These are phyloP conservation scores for Colletotrichum chlorophyti DNA, from an alignment of 2,329 filamentous ascomycete genomes.

Conservation along the genomic window DNA sequence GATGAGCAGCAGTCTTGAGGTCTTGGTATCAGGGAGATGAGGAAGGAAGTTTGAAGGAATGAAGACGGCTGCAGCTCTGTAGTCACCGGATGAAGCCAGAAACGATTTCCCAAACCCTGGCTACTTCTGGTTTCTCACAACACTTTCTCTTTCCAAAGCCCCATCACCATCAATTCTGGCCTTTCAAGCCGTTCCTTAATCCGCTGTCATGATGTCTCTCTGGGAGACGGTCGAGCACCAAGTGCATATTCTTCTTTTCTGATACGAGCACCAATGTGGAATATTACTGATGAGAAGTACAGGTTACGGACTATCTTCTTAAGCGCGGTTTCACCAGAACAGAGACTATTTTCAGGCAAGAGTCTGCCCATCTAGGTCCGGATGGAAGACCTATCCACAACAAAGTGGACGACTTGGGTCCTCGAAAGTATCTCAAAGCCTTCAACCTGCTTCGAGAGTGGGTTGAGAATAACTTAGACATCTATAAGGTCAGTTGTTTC, in stretches of 20 bases:
- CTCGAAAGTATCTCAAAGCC: constrained; percentile 78
- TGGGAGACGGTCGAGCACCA: not conserved
- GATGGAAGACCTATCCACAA: constrained; percentile 78
- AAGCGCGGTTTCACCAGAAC: constrained; percentile 95
- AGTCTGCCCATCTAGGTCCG: constrained; percentile 83
- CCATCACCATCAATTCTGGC: too few relatives aligned
- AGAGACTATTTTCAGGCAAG: constrained; percentile 89
- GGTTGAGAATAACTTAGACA: constrained; percentile 89
- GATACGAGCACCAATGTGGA: too few relatives aligned
- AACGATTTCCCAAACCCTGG: too few relatives aligned
- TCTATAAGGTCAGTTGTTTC: constrained; percentile 76
- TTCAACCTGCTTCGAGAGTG: constrained; percentile 79
- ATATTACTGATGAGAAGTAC: too few relatives aligned
- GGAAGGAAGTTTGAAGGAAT: too few relatives aligned
- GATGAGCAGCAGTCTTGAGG: not conserved
- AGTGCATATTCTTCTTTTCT: not conserved
- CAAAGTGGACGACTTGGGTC: constrained; percentile 72
- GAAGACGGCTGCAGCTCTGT: too few relatives aligned
- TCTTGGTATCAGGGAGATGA: not conserved
- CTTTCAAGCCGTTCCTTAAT: too few relatives aligned
- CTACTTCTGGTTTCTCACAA: too few relatives aligned
- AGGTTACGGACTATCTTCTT: constrained; percentile 91
- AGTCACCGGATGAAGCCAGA: too few relatives aligned
- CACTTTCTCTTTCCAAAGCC: too few relatives aligned
- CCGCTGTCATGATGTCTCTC: too few relatives aligned